phyloP scores from a whole-genome alignment of 768 basidiomycete species.

The Collybiopsis luxurians region DNA sequence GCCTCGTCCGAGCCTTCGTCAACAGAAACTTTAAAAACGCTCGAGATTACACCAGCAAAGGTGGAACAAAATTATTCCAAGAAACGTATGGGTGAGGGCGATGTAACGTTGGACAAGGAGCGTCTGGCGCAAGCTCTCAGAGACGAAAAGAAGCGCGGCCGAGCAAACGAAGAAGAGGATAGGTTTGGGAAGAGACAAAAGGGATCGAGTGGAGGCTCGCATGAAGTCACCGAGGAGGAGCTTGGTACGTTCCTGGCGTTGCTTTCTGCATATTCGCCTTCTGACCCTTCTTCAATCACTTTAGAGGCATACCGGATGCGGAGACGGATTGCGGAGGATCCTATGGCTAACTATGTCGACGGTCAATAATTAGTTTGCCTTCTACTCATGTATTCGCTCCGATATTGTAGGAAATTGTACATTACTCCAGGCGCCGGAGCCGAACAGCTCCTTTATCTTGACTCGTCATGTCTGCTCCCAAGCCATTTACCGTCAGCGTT shows the following conservation, averaged over 20 bases:
- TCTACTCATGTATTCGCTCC: neutral
- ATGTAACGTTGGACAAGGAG: constrained; percentile 70
- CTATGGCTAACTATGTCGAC: constrained; percentile 92
- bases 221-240: constrained; percentile 89
- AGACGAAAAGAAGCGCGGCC: constrained; percentile 74
- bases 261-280: constrained; percentile 12
- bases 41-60: constrained; percentile 18
- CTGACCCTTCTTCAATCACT: constrained; percentile 13
- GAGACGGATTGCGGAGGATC: constrained; percentile 74
- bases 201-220: constrained; percentile 46
- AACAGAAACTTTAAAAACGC: constrained; percentile 14
- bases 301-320: constrained; percentile 90
- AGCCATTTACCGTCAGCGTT: too few relatives aligned
- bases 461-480: too few relatives aligned
- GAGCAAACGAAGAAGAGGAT: constrained; percentile 57
- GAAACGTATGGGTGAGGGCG: constrained; percentile 79
- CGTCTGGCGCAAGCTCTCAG: constrained; percentile 65
- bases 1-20: constrained; percentile 24
- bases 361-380: constrained; percentile 28
- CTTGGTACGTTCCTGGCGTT: constrained; percentile 48
- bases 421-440: neutral
- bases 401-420: neutral
- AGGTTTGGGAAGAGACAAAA: constrained; percentile 59
- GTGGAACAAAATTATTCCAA: constrained; percentile 76
- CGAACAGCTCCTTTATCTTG: too few relatives aligned